These are phyloP conservation scores for Coemansia sp. DNA, from an alignment of 192 early-diverging fungal genomes.

Conservation along the genomic window DNA sequence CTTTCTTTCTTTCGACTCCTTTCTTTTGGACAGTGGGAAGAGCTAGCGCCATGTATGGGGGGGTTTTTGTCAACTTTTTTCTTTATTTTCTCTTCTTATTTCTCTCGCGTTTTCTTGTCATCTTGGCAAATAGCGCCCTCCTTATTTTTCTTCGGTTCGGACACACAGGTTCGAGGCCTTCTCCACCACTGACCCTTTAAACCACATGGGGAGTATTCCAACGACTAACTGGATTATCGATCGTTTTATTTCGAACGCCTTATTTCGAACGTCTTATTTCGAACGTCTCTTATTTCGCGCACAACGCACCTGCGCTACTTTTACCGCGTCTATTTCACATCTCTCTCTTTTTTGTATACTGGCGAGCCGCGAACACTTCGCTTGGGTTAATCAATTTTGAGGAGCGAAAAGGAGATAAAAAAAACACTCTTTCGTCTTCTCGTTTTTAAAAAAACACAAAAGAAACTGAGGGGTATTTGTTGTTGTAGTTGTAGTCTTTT, in stretches of 20 bases:
- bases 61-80: background rate
- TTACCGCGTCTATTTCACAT: background rate
- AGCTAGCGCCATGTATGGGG: background rate
- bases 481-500: background rate
- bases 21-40: constrained; percentile 8
- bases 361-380: background rate
- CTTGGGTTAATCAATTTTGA: background rate
- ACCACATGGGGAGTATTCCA: too few species aligned
- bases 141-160: constrained; percentile 8
- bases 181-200: background rate
- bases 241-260: background rate
- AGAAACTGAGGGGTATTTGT: background rate
- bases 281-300: too few species aligned
- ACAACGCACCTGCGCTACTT: background rate
- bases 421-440: background rate
- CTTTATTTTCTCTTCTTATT: constrained; percentile 3
- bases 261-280: background rate
- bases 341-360: background rate
- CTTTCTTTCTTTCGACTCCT: constrained; percentile 15
- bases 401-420: background rate
- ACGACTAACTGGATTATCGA: constrained; percentile 2
- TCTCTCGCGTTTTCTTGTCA: background rate
- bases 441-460: background rate
- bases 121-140: background rate
- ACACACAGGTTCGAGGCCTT: background rate